A percentile compares a stretch with the other conserved stretches of the same genome.
These are phyloP conservation scores for Neurospora sp. DNA, from an alignment of 495 filamentous ascomycete species.

Conservation along the genomic window DNA sequence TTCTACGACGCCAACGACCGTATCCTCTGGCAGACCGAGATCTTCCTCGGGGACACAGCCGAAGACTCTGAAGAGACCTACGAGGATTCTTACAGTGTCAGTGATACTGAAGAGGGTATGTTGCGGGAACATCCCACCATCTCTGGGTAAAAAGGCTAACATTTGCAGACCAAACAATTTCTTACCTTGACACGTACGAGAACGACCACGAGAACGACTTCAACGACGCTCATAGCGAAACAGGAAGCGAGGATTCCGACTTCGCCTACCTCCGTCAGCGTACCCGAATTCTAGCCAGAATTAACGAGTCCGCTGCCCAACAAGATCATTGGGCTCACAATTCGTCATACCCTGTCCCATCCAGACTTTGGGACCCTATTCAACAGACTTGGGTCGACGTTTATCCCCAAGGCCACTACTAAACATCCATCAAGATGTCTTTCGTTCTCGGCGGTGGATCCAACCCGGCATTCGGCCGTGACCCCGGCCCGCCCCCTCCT, in stretches of 20 bases:
- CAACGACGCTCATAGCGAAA: neutral
- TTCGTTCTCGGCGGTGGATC: constrained; percentile 7
- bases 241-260: neutral
- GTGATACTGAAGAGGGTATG: neutral
- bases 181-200: neutral
- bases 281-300: neutral
- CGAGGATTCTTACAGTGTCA: neutral
- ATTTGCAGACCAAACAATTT: neutral
- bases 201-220: neutral
- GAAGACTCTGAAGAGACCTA: neutral
- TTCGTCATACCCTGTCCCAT: no score
- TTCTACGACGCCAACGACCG: constrained; percentile 1
- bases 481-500: constrained; percentile 15
- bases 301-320: neutral
- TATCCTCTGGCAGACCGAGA: neutral
- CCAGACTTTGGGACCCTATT: neutral
- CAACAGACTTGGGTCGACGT: neutral
- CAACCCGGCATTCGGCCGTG: constrained; percentile 19
- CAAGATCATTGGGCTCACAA: neutral
- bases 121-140: neutral
- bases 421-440: constrained; percentile 1
- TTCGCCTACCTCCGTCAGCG: neutral
- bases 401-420: neutral
- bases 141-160: neutral
- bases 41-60: neutral